phyloP scores from a whole-genome alignment of 257 asterid genomes.

The Solanum paucissectum region DNA sequence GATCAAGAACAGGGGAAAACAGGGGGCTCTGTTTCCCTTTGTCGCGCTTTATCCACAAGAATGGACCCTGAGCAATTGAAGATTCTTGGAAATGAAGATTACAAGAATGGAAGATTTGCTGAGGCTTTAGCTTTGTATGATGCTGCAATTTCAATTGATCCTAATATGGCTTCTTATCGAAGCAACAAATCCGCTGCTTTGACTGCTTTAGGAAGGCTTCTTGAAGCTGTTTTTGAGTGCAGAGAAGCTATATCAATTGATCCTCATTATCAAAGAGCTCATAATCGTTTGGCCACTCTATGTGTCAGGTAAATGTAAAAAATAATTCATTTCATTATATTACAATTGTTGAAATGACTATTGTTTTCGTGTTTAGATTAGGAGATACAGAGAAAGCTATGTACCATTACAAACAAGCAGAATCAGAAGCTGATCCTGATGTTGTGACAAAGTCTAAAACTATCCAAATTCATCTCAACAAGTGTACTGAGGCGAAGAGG shows the following conservation, averaged over 20 bases:
- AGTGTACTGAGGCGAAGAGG: slow-evolving; percentile 56
- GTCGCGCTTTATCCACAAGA: slow-evolving; percentile 75
- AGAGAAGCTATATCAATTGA: slow-evolving; percentile 73
- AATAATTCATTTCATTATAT: background rate
- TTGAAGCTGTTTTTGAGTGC: slow-evolving; percentile 90
- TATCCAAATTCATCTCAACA: slow-evolving; percentile 38
- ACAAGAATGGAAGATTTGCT: slow-evolving; percentile 83
- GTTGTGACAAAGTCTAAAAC: slow-evolving; percentile 37
- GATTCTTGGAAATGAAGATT: slow-evolving; percentile 92
- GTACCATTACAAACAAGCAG: slow-evolving; percentile 64
- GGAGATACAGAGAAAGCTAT: slow-evolving; percentile 71
- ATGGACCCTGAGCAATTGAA: slow-evolving; percentile 93
- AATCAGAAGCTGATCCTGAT: slow-evolving; percentile 72
- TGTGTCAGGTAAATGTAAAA: slow-evolving; percentile 37
- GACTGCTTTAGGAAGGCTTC: slow-evolving; percentile 80
- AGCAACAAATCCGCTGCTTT: slow-evolving; percentile 97
- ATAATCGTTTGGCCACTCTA: slow-evolving; percentile 63
- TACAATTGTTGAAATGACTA: background rate
- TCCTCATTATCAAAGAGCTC: slow-evolving; percentile 71
- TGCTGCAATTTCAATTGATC: slow-evolving; percentile 88
- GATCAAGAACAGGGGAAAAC: slow-evolving; percentile 33
- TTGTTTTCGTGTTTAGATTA: slow-evolving; percentile 22
- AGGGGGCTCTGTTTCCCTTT: slow-evolving; percentile 30
- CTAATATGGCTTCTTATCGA: slow-evolving; percentile 81
- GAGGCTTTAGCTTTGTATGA: slow-evolving; percentile 86